Base-by-base conservation (phyloP, 2,329 filamentous ascomycete genomes). In the Daldinia sp. region DNA sequence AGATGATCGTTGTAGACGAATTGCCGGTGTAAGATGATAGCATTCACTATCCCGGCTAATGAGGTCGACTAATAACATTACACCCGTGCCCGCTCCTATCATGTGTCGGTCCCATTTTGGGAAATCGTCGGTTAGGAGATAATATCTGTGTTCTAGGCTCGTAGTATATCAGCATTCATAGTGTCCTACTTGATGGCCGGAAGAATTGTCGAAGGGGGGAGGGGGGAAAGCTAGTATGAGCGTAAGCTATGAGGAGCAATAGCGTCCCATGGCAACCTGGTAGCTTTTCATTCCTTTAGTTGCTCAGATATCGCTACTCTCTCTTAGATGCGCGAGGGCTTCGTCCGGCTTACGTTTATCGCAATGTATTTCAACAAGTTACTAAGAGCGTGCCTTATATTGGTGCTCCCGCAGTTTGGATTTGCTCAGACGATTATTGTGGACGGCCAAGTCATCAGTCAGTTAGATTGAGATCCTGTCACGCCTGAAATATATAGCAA, bases 341-440 rank as follows among this genome's bases (percentile, higher is more conserved):
- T 60, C 37, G 51, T 65, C 54, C 33, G 42, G 61, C 54, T 66
- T 57, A 67, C 54, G 30, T 39, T 61, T 58, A 23, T 53, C 69
- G 68, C 48, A 37, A 76, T 76, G 73, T 60, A 72, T 61, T 60
- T 59, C 51, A 58, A 60, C 54, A 37, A 33, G 57, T 41, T 73
- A 10, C 28, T 69, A 26, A 68, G 57, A 56, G 59, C 66, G 53
- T 46, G 63, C 61, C 46, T 75, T 48, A 57, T 67, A 41, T 63
- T 75, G 42, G 44, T 62, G 50, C 39, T 75, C 46, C 28, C 65
- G 33, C 60, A 55, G 28, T 57, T 60, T 23, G 69, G 56, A 20
- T 60, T 37, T 60, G 65, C 71, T 37, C 75, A 77, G 66, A 74
- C 75, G 20, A 74, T 77, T 60, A 66, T 76, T 26, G 74, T 77